Conservation (phyloP, 257 asterid genomes). For the Mitragyna speciosa region DNA sequence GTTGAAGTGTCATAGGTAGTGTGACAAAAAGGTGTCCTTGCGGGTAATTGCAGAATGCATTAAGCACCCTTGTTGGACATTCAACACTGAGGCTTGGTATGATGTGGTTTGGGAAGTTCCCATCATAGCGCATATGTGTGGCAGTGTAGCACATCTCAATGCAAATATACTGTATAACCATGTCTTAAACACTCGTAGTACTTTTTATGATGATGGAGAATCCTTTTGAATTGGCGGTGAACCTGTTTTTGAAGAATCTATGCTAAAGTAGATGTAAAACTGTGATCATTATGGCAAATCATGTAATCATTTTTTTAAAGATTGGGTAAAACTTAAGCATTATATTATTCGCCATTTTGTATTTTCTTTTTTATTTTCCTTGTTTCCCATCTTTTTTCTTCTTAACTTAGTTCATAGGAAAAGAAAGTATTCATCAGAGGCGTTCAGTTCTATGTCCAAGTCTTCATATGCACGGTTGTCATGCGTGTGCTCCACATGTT, state of each 20-base stretch:
- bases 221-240: not conserved
- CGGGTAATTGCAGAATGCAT: not conserved
- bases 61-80: not conserved
- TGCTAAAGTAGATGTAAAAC: not conserved
- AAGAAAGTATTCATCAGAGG: too few relatives aligned
- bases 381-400: too few relatives aligned
- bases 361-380: too few relatives aligned
- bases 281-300: too few relatives aligned
- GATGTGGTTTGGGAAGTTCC: not conserved
- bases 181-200: not conserved
- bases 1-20: not conserved
- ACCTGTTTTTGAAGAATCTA: not conserved
- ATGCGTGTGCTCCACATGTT: too few relatives aligned
- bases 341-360: too few relatives aligned
- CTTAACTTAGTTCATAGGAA: too few relatives aligned
- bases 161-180: not conserved
- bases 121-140: not conserved
- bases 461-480: too few relatives aligned
- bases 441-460: too few relatives aligned
- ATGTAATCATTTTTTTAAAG: not conserved
- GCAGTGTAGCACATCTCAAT: not conserved
- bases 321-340: too few relatives aligned
- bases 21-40: not conserved
- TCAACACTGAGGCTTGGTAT: not conserved
- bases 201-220: not conserved